These are phyloP conservation scores for Rhododendron vialii DNA, from an alignment of 148 eudicot species.

Conservation along the genomic window DNA sequence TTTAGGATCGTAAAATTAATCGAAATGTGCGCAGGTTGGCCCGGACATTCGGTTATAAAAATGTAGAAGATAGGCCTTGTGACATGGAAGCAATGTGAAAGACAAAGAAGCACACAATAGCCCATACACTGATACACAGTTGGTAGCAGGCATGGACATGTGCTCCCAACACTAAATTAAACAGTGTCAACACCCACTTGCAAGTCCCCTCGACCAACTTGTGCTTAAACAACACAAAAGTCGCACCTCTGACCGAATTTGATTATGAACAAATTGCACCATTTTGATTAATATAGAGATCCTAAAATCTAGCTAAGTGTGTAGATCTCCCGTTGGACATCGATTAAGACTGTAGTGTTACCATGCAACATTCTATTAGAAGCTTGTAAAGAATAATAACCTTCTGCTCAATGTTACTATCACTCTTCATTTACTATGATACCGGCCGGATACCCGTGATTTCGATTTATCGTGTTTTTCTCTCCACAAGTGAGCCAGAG, in stretches of 20 bases:
- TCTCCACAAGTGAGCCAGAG: neutral
- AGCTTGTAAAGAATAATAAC: too few species aligned
- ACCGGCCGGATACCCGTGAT: too few species aligned
- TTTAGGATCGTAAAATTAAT: too few species aligned
- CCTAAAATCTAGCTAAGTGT: neutral
- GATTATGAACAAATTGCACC: neutral
- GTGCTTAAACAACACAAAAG: neutral
- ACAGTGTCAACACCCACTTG: conserved; percentile 1
- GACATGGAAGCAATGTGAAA: neutral
- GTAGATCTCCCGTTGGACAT: neutral
- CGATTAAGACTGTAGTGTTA: neutral
- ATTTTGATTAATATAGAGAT: neutral
- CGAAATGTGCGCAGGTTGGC: neutral
- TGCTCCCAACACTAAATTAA: conserved; percentile 19
- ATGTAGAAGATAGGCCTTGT: neutral
- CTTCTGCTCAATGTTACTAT: neutral
- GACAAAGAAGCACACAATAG: conserved; percentile 12
- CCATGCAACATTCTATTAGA: too few species aligned
- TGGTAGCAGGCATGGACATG: conserved; percentile 18
- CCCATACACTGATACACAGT: conserved; percentile 15
- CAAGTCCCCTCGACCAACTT: neutral
- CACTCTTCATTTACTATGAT: too few species aligned
- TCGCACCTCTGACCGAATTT: neutral
- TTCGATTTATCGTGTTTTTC: neutral
- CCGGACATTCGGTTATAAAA: too few species aligned